A percentile compares a stretch with the other conserved stretches of the same genome.
phyloP scores from a whole-genome alignment of 192 early-diverging fungal genomes.

The Backusella australiensis region DNA sequence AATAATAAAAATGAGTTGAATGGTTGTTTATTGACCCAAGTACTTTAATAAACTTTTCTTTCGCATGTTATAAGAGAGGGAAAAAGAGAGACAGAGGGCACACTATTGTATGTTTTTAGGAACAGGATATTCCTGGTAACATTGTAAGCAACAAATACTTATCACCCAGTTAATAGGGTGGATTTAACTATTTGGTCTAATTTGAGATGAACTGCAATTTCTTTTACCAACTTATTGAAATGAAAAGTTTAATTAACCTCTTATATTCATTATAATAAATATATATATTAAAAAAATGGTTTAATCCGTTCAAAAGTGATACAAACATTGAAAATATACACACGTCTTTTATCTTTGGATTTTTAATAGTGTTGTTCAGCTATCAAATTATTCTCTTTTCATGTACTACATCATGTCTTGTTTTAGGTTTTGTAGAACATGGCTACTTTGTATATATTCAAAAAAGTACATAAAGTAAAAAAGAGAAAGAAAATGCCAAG shows the following conservation, averaged over 20 bases:
- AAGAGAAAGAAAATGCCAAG: neutral
- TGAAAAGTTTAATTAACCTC: neutral
- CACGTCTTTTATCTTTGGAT: neutral
- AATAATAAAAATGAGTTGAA: too few relatives aligned
- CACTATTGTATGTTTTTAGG: too few relatives aligned
- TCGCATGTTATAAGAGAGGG: too few relatives aligned
- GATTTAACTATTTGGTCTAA: neutral
- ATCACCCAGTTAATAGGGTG: neutral
- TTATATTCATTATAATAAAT: neutral
- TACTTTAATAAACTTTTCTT: too few relatives aligned
- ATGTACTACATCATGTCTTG: neutral
- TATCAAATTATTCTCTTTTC: neutral
- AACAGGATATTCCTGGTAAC: too few relatives aligned
- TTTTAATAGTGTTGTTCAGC: neutral
- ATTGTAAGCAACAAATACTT: too few relatives aligned
- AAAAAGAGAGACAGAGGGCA: too few relatives aligned
- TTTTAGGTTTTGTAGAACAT: neutral
- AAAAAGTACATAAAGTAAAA: too few relatives aligned
- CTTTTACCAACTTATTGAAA: too few relatives aligned
- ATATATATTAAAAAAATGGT: neutral
- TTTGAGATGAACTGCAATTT: neutral
- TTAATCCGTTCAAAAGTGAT: neutral
- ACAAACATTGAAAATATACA: neutral
- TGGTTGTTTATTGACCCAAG: too few relatives aligned
- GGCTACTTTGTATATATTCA: too few relatives aligned